Percentiles rank a stretch among this genome's conserved stretches.
Conservation (phyloP, 2,329 filamentous ascomycete genomes). For the Huntiella omanensis region DNA sequence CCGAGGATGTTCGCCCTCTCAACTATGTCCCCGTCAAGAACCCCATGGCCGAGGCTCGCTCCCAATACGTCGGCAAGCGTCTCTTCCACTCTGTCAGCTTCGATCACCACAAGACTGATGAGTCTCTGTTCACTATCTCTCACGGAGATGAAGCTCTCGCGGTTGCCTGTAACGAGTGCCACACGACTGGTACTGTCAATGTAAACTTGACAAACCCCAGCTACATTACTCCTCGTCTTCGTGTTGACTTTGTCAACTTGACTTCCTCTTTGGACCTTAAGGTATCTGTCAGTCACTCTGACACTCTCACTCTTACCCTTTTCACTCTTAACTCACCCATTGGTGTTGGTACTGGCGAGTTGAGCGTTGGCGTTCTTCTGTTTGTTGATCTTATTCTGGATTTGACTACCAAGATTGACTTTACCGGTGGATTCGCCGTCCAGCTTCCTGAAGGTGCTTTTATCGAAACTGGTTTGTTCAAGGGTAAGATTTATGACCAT, state of each 20-base stretch:
- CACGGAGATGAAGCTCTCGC: conserved; percentile 12
- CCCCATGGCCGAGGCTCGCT: conserved; percentile 10
- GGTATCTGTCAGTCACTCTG: conserved; percentile 24
- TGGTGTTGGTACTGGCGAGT: conserved; percentile 23
- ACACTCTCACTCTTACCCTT: conserved; percentile 32
- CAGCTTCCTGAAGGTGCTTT: conserved; percentile 25
- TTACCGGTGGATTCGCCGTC: conserved; percentile 32
- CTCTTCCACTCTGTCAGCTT: conserved; percentile 12
- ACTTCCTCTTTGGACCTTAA: conserved; percentile 33
- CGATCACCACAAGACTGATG: not conserved
- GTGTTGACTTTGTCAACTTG: conserved; percentile 28
- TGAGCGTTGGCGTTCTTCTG: conserved; percentile 28
- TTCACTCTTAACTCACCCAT: conserved; percentile 26
- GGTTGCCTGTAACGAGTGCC: conserved; percentile 28
- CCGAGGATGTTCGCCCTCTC: conserved; percentile 6
- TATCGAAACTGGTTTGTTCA: conserved; percentile 23
- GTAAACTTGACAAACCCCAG: conserved; percentile 25
- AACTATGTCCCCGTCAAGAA: conserved; percentile 9
- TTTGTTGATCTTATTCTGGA: conserved; percentile 32
- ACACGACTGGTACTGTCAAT: conserved; percentile 28
- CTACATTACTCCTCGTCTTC: conserved; percentile 21
- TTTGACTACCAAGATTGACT: conserved; percentile 28
- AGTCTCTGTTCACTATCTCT: not conserved
- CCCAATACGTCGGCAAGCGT: conserved; percentile 13
- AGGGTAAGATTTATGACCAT: conserved; percentile 26